Conservation (phyloP, 371 early-diverging fungal species). For the Batrachochytrium dendrobatidis region DNA sequence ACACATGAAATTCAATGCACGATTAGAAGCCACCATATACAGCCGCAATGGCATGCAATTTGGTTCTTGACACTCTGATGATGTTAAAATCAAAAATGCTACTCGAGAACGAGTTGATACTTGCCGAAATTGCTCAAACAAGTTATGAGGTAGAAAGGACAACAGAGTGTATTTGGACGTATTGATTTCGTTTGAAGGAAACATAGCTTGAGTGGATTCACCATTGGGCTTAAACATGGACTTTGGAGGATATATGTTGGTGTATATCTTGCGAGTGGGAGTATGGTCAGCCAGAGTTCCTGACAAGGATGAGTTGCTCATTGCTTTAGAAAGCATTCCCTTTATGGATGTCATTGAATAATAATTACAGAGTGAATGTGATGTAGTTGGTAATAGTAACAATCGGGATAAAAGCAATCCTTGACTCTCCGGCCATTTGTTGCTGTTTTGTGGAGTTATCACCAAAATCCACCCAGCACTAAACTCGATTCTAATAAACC, state of each 20-base stretch:
- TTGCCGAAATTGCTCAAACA: conserved; percentile 90
- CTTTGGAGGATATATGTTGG: conserved; percentile 13
- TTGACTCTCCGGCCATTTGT: too few species aligned
- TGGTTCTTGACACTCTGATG: too few species aligned
- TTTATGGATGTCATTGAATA: neutral
- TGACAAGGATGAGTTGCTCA: neutral
- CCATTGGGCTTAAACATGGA: conserved; percentile 5
- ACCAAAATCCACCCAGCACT: too few species aligned
- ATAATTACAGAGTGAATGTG: neutral
- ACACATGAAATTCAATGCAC: too few species aligned
- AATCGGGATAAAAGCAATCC: too few species aligned
- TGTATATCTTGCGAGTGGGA: neutral
- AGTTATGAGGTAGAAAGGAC: conserved; percentile 92
- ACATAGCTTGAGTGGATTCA: conserved; percentile 7
- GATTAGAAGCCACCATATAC: too few species aligned
- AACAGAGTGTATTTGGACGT: conserved; percentile 89
- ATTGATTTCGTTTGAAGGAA: conserved; percentile 26
- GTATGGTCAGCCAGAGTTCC: neutral
- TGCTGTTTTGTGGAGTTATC: too few species aligned
- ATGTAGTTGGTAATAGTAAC: neutral
- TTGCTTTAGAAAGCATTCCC: neutral
- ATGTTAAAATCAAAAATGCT: too few species aligned
- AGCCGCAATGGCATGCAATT: too few species aligned
- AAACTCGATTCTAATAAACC: too few species aligned
- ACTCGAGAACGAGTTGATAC: conserved; percentile 25